These are phyloP conservation scores for Colletotrichum acutatum DNA, from an alignment of 2,329 filamentous ascomycete genomes.

Conservation along the genomic window DNA sequence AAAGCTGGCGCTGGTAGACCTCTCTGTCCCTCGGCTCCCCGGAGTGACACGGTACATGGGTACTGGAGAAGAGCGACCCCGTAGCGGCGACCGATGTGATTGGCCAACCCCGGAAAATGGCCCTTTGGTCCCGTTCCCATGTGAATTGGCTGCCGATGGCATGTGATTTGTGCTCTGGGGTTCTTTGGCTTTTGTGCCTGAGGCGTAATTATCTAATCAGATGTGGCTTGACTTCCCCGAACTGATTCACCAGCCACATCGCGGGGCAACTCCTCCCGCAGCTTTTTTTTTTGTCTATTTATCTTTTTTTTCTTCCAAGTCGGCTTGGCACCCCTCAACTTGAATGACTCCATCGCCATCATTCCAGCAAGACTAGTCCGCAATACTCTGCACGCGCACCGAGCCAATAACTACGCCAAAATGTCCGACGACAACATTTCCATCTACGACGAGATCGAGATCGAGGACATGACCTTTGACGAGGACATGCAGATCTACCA, in stretches of 20 bases:
- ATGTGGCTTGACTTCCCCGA: background rate
- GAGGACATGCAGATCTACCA: slow-evolving; percentile 86
- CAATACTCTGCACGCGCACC: background rate
- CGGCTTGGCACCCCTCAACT: background rate
- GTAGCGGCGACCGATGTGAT: slow-evolving; percentile 2
- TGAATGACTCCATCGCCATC: slow-evolving; percentile 21
- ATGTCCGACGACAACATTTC: slow-evolving; percentile 76
- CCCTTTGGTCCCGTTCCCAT: slow-evolving; percentile 24
- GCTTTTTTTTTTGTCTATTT: background rate
- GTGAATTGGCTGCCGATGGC: slow-evolving; percentile 32
- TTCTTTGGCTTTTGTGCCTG: background rate
- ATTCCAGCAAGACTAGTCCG: background rate
- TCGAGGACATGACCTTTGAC: slow-evolving; percentile 98
- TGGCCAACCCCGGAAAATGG: slow-evolving; percentile 34
- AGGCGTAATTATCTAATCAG: background rate
- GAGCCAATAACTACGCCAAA: slow-evolving; percentile 33
- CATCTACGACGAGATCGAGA: slow-evolving; percentile 98
- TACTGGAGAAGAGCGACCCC: slow-evolving; percentile 2
- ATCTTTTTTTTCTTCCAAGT: background rate
- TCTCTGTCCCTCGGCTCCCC: slow-evolving; percentile 31
- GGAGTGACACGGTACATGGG: slow-evolving; percentile 25
- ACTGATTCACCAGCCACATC: slow-evolving; percentile 16
- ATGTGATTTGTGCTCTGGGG: slow-evolving; percentile 21
- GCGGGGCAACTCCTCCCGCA: slow-evolving; percentile 30
- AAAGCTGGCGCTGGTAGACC: background rate